These are phyloP conservation scores for Tetraselmis chui DNA, from an alignment of 139 green algal genomes.

Conservation along the genomic window DNA sequence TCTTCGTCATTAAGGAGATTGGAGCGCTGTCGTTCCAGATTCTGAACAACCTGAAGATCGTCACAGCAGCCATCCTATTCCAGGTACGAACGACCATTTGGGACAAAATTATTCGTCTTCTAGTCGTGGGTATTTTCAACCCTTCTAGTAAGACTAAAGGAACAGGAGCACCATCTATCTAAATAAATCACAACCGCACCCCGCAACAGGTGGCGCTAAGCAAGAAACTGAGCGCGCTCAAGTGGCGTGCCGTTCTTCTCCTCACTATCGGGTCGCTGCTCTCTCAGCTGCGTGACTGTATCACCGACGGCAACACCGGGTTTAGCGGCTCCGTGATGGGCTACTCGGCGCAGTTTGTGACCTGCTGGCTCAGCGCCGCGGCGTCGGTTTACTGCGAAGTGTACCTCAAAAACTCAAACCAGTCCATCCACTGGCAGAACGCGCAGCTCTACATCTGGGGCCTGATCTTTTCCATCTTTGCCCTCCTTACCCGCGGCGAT, in stretches of 20 bases:
- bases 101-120: neutral
- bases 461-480: neutral
- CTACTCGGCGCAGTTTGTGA: neutral
- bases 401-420: neutral
- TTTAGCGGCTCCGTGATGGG: neutral
- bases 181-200: neutral
- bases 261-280: neutral
- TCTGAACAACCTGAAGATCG: slow-evolving; percentile 8
- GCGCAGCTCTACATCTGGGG: slow-evolving; percentile 1
- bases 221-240: neutral
- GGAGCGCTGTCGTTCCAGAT: neutral
- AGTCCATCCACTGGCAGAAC: slow-evolving; percentile 4
- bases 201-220: neutral
- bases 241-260: neutral
- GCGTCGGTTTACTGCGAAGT: neutral
- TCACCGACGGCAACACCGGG: neutral
- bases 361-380: neutral
- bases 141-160: neutral
- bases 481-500: neutral
- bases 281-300: neutral
- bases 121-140: neutral
- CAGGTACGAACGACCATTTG: neutral
- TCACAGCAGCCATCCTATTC: slow-evolving; percentile 1
- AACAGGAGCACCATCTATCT: neutral
- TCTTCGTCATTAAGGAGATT: slow-evolving; percentile 1